phyloP scores from a whole-genome alignment of 768 basidiomycete genomes.

The Mycena pura region DNA sequence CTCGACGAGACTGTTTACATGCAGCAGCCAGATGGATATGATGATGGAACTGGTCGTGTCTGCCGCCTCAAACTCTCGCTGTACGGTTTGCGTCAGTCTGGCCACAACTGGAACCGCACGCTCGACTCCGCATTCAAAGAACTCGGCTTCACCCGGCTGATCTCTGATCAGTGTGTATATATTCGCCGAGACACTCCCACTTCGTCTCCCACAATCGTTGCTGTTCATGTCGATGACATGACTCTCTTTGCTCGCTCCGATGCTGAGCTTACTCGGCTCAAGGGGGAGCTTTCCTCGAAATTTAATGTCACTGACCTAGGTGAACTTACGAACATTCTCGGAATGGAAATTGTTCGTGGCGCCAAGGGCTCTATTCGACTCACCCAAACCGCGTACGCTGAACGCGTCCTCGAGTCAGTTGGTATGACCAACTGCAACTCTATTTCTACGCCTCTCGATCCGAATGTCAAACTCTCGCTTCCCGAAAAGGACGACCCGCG shows the following conservation, averaged over 20 bases:
- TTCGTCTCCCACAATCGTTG: too few species aligned
- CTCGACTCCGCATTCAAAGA: constrained; percentile 18
- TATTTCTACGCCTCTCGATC: constrained; percentile 22
- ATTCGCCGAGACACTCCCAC: constrained; percentile 8
- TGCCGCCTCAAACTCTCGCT: constrained; percentile 34
- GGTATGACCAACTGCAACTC: constrained; percentile 20
- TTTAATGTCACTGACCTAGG: too few species aligned
- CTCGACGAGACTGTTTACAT: constrained; percentile 42
- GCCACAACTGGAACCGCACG: constrained; percentile 35
- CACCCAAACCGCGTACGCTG: constrained; percentile 22
- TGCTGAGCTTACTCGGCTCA: too few species aligned
- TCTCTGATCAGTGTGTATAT: constrained; percentile 25
- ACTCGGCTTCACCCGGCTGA: constrained; percentile 21
- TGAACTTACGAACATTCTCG: constrained; percentile 21
- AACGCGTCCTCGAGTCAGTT: constrained; percentile 8
- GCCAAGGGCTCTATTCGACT: constrained; percentile 1
- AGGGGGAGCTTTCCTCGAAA: too few species aligned
- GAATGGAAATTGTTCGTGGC: constrained; percentile 30
- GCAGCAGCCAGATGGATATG: constrained; percentile 41
- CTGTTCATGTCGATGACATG: too few species aligned
- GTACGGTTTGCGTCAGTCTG: constrained; percentile 40
- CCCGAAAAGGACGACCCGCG: neutral
- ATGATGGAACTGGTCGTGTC: constrained; percentile 32
- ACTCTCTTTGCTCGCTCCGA: too few species aligned
- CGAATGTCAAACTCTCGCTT: constrained; percentile 13